phyloP scores from a whole-genome alignment of 192 early-diverging fungal species.

The Backusella sp. region DNA sequence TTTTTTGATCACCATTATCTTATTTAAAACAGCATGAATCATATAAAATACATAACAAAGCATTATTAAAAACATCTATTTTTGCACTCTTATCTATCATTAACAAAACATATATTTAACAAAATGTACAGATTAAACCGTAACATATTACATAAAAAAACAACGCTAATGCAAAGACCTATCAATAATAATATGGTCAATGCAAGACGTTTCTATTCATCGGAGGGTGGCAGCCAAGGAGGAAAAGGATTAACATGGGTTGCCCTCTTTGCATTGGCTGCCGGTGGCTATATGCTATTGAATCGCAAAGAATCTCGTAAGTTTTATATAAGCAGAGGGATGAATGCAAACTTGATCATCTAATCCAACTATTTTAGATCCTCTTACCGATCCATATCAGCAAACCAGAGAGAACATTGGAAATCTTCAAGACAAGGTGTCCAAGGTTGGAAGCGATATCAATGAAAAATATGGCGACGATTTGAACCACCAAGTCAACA shows the following conservation, averaged over 20 bases:
- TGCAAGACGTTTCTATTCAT: neutral
- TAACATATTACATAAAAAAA: neutral
- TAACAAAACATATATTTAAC: neutral
- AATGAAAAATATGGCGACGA: neutral
- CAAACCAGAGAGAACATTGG: neutral
- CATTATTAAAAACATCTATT: neutral
- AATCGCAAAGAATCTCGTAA: neutral
- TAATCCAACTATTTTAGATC: neutral
- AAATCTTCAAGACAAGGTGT: neutral
- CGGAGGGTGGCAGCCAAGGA: neutral
- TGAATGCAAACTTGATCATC: neutral
- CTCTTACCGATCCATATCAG: neutral
- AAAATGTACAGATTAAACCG: neutral
- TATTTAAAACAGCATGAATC: slow-evolving; percentile 8
- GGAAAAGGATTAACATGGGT: neutral
- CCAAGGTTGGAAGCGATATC: neutral
- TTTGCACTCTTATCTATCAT: neutral
- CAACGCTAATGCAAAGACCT: neutral
- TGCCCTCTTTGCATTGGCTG: neutral
- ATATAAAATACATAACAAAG: neutral
- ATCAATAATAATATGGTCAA: neutral
- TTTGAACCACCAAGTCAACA: neutral
- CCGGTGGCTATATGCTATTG: neutral
- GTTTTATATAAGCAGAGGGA: neutral
- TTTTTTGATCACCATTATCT: neutral